Evolutionary conservation across 306 rosid genomes (phyloP), one percentile per base, ranked within the genome.

Genomic region (Lupinus albus): DNA sequence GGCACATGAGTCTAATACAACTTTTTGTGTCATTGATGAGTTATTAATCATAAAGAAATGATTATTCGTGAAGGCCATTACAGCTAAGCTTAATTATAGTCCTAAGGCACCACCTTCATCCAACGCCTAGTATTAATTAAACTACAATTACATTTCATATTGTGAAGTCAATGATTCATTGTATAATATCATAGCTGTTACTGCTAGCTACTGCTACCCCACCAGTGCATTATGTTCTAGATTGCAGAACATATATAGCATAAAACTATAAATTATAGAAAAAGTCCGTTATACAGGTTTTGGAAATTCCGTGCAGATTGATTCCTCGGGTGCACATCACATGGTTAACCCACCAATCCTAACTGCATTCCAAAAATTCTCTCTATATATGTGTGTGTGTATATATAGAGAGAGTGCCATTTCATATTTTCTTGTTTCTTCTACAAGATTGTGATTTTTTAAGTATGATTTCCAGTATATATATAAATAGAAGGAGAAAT

Each of bases 251-350:
- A 65, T n/a, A n/a, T n/a, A n/a, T n/a, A n/a, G n/a, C n/a, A n/a
- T n/a, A n/a, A n/a, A 18, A 58, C 42, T 42, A 56, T 5, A 15
- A 57, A 45, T 32, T 6, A 45, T 67, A 30, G 20, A 12, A 36
- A 16, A 32, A 28, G 77, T 38, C 25, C 14, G 42, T 65, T 28
- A 63, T 54, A 7, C 11, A 16, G 55, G 45, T 51, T 35, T 16
- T n/a, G 9, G 41, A 41, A 60, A 48, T 39, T 18, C 58, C 18
- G 36, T 65, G 67, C 68, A 35, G 73, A 66, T 74, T 74, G 73
- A 66, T 74, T 74, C 73, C 61, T 30, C 8, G 38, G 63, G 59
- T n/a, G 30, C 30, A 25, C 30, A 25, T 25, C 65, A 73, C 72
- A 55, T 46, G 72, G 18, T 59, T 6, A 8, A 11, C 45, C 55